Base-by-base conservation (phyloP, 1,284 basidiomycete genomes). In the Cryptococcus sp. region DNA sequence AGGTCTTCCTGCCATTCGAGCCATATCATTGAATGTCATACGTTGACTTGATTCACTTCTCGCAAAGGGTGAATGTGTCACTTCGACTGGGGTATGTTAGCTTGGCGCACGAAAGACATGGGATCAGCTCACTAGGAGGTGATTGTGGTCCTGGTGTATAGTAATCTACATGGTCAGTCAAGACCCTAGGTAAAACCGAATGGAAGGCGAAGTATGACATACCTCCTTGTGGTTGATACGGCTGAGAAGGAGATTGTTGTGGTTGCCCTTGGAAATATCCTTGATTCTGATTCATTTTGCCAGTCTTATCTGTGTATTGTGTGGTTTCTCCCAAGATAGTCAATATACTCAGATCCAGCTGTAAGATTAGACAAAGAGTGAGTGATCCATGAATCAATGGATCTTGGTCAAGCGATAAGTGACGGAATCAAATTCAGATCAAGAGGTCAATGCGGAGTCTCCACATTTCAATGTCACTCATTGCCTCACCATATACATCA, bases 41-140 rank as follows among this genome's bases (percentile, higher is more conserved):
- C 65, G 60, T 47, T 69, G 67, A 4, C 69, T 71, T 11, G 71
- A 71, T 46, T 75, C 73, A 42, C 67, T 64, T 43, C 78, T 83
- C 4, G 88, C 89, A 65, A 92, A 91, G 11, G 89, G 89, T 13
- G 89, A 91, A 50, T 77, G 76, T 2, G 68, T 72, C 44, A 74
- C 70, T 55, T 76, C 68, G 53, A 70, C 73, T 73, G 49, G 5
- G 33, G 34, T 14, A 3, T 11, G 47, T 41, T 31, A 52, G 32
- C 41, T 46, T 46, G 13, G 8, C 44, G 8, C 11, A 11, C n/a
- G n/a, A n/a, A 4, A 50, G 33, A 34, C 36, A 10, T 38, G 48
- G 54, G 46, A 57, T 57, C 49, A 35, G 54, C 67, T 49, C 52
- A 70, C 70, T 64, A 32, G 70, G 70, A 4, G 70, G 70, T 52